Conservation (phyloP, 2,329 filamentous ascomycete genomes). For the Phialophora verrucosa region DNA sequence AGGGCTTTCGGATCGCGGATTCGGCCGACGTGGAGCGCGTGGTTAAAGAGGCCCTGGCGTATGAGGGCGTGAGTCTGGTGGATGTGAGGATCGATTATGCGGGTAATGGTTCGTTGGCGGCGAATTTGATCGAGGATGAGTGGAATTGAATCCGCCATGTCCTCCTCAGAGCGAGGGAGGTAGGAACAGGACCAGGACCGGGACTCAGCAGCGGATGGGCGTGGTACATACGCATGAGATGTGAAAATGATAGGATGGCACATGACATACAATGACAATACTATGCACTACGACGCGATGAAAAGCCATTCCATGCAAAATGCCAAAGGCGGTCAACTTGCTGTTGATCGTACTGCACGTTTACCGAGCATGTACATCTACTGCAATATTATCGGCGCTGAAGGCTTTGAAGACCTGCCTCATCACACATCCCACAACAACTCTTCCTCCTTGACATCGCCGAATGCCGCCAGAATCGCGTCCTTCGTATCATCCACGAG, state of each 20-base stretch:
- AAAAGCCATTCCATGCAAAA: too few species aligned
- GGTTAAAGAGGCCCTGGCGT: slow-evolving; percentile 52
- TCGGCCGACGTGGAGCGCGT: slow-evolving; percentile 51
- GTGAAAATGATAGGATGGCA: too few species aligned
- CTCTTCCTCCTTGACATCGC: slow-evolving; percentile 14
- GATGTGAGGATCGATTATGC: slow-evolving; percentile 57
- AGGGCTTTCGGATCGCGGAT: slow-evolving; percentile 51
- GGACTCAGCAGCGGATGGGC: too few species aligned
- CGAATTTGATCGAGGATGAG: slow-evolving; percentile 45
- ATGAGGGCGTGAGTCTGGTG: slow-evolving; percentile 53
- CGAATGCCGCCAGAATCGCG: slow-evolving; percentile 29
- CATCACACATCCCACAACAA: slow-evolving; percentile 31
- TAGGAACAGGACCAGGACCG: too few species aligned
- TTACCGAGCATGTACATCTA: too few species aligned
- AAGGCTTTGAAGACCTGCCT: background rate
- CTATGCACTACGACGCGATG: too few species aligned
- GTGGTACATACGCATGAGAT: too few species aligned
- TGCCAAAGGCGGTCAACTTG: too few species aligned
- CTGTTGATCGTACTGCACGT: too few species aligned
- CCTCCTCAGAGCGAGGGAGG: too few species aligned
- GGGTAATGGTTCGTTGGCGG: slow-evolving; percentile 50
- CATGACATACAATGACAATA: too few species aligned
- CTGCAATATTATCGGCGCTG: too few species aligned
- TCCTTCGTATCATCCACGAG: slow-evolving; percentile 28
- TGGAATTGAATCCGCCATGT: background rate